Evolutionary conservation across 495 filamentous ascomycete genomes (phyloP).

Genomic region (Penicillium alfredii): DNA sequence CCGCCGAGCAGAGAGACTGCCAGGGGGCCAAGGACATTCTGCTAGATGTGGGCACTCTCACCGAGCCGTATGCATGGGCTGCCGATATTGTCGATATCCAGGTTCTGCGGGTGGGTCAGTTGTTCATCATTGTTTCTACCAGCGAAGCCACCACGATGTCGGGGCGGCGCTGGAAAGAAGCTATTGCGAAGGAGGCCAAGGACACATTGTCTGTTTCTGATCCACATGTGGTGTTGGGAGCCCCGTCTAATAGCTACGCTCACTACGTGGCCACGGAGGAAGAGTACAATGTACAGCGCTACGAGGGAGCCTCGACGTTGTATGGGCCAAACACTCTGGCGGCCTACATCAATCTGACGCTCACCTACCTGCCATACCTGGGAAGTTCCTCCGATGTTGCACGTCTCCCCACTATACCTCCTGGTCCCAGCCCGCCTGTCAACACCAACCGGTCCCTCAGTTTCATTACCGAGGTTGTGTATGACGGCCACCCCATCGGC

Average conservation of each 20-base stretch:
- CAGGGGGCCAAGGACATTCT: conserved; percentile 84
- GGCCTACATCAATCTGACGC: conserved; percentile 82
- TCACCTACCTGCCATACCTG: conserved; percentile 67
- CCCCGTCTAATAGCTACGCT: conserved; percentile 90
- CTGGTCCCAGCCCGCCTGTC: conserved; percentile 68
- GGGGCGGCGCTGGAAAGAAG: conserved; percentile 82
- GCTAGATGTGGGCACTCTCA: conserved; percentile 79
- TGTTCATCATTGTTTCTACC: conserved; percentile 80
- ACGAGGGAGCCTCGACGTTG: conserved; percentile 92
- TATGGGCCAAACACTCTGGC: conserved; percentile 90
- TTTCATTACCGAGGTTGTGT: conserved; percentile 77
- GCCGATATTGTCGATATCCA: conserved; percentile 95
- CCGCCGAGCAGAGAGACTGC: conserved; percentile 65
- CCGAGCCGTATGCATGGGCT: conserved; percentile 77
- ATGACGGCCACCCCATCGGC: conserved; percentile 64
- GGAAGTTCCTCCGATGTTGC: conserved; percentile 34
- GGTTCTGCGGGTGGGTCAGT: conserved; percentile 76
- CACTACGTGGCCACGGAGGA: conserved; percentile 94
- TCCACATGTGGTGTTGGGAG: conserved; percentile 82
- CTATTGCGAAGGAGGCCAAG: conserved; percentile 55
- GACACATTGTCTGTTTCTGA: conserved; percentile 41
- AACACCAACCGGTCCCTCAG: conserved; percentile 73
- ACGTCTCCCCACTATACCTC: conserved; percentile 39
- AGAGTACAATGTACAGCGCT: conserved; percentile 85
- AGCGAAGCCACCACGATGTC: conserved; percentile 96